Conservation (phyloP, 2,329 filamentous ascomycete species). For the Claviceps capensis region DNA sequence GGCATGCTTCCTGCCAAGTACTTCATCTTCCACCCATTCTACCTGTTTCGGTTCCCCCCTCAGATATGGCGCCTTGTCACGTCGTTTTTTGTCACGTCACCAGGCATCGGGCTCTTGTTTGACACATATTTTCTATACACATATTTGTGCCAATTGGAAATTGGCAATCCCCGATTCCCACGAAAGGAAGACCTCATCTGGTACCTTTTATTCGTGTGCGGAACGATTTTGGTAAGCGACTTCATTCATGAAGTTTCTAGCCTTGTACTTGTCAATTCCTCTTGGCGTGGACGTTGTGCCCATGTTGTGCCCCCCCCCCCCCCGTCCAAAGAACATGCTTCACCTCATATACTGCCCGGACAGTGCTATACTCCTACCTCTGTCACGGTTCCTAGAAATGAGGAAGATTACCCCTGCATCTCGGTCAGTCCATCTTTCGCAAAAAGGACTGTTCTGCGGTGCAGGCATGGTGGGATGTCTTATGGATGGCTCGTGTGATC, state of each 20-base stretch:
- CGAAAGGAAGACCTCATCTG: constrained; percentile 67
- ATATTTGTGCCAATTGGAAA: constrained; percentile 64
- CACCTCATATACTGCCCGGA: constrained; percentile 62
- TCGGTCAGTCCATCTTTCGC: constrained; percentile 52
- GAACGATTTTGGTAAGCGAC: constrained; percentile 62
- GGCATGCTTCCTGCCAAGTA: constrained; percentile 34
- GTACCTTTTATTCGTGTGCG: constrained; percentile 62
- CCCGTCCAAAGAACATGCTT: background rate
- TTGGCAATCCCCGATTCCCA: constrained; percentile 54
- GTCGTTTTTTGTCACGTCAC: constrained; percentile 27
- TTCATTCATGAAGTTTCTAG: constrained; percentile 9
- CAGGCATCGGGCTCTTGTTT: constrained; percentile 41
- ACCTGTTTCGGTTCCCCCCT: constrained; percentile 36
- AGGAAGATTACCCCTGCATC: constrained; percentile 67
- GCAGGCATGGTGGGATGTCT: constrained; percentile 64
- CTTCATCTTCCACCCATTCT: constrained; percentile 38
- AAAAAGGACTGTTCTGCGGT: constrained; percentile 49
- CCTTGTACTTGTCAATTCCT: constrained; percentile 4
- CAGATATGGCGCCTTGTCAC: constrained; percentile 30
- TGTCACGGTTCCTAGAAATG: constrained; percentile 75
- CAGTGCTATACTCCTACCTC: constrained; percentile 50
- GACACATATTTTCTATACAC: constrained; percentile 67
- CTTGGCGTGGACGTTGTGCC: constrained; percentile 7
- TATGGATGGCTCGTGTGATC: constrained; percentile 54
- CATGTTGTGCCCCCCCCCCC: constrained; percentile 1